Base-by-base conservation (phyloP, 371 early-diverging fungal genomes). In the Actinomucor elegans region DNA sequence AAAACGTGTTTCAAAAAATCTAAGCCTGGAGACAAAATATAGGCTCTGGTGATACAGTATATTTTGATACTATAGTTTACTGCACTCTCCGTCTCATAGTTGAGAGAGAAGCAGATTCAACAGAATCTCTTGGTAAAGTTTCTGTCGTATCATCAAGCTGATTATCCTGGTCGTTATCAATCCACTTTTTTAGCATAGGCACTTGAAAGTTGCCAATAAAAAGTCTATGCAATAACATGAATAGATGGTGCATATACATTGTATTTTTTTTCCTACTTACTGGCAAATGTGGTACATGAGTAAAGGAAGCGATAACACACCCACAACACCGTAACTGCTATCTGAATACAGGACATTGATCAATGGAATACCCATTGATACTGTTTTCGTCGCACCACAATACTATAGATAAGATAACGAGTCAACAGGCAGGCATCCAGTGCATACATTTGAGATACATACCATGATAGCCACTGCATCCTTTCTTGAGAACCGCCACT, bases 331-430 rank as follows among this genome's bases (percentile, higher is more conserved):
- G 20, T 64, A 64, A 34, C 77, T 64, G 15, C 52, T 64, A 21
- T 61, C 57, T 5, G 60, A 47, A 57, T 85, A 90, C 36, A 90
- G 52, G n/a, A 89, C 83, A 54, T 86, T 86, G 73, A 90, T 87
- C 55, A 90, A 68, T 0, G 89, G 89, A 20, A 89, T 83, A 27
- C 91, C 91, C 79, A 89, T 78, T 0, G 88, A 86, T 1, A 89
- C 85, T 0, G 89, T 86, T 57, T 90, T 90, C 3, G 88, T 87
- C 0, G 87, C 85, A n/a, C 84, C 87, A 64, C 87, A 87, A 66
- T 78, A 78, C 77, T 76, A 51, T 20, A 17, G n/a, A n/a, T 10
- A 38, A 14, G 2, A 3, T 26, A 18, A 38, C 8, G 27, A 12
- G 28, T 37, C n/a, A 35, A 33, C 9, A 48, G 12, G 41, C 26